Evolutionary conservation across 129 eudicot species (phyloP).

Genomic region (Deinandra increscens): DNA sequence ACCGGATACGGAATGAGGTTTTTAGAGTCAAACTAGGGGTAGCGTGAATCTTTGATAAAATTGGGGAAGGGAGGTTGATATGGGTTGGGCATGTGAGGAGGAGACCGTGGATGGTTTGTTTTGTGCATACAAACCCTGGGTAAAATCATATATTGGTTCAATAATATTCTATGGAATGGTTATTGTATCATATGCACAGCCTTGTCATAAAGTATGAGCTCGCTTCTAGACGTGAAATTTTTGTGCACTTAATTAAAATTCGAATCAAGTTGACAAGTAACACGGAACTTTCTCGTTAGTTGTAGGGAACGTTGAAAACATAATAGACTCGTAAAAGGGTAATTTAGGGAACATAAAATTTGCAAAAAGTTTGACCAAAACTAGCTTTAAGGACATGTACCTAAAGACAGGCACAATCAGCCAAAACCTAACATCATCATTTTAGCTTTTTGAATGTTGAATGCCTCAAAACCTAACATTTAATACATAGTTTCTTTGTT

Average conservation of each 20-base stretch:
- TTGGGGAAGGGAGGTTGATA: neutral
- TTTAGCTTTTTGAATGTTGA: slow-evolving; percentile 39
- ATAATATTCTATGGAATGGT: neutral
- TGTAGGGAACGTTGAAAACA: neutral
- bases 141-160: too few species aligned
- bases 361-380: slow-evolving; percentile 20
- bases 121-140: too few species aligned
- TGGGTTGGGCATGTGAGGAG: neutral
- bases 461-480: slow-evolving; percentile 29
- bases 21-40: neutral
- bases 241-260: neutral
- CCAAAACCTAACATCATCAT: slow-evolving; percentile 32
- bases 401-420: slow-evolving; percentile 34
- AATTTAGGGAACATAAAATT: slow-evolving; percentile 3
- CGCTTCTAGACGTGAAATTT: neutral
- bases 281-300: neutral
- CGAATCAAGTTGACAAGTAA: neutral
- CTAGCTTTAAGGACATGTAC: neutral
- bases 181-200: neutral
- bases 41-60: neutral
- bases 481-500: slow-evolving; percentile 20
- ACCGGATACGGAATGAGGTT: neutral
- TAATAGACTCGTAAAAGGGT: slow-evolving; percentile 5
- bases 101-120: neutral
- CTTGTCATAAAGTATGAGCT: neutral